Base-by-base conservation (phyloP, 768 basidiomycete genomes). In the Boletus subparvulus region DNA sequence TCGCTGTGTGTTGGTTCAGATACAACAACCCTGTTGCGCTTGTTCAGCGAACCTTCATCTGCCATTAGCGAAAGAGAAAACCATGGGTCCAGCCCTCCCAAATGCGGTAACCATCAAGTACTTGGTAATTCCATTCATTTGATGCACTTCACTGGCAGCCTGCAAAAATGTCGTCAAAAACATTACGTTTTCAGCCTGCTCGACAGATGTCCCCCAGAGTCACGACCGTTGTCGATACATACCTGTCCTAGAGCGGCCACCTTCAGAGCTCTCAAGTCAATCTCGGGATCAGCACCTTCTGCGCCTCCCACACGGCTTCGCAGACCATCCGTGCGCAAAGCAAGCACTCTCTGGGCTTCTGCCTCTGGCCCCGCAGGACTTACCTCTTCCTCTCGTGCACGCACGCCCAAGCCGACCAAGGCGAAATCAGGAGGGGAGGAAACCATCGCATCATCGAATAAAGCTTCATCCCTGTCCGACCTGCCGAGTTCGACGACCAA, bases 401-500 rank as follows among this genome's bases (percentile, higher is more conserved):
- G 64, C 12, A 24, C 56, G 2, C 56, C 60, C 41, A 71, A 64
- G 39, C 54, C 61, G 13, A 49, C 42, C 44, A 69, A 54, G 44
- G 47, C 50, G 13, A 69, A 52, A 36, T 41, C 50, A 10, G 36
- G 9, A 11, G n/a, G 44, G 28, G 56, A 61, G 12, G 48, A 42
- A 1, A 17, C 24, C 4, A 13, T 26, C 32, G 2, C 17, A 6
- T 47, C 49, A 24, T 57, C 58, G 8, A 43, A 36, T 8, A 70
- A 72, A n/a, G 36, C 42, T n/a, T 61, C 69, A 60, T 51, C 6
- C 56, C 62, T 4, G 30, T 28, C 1, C 54, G 45, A 0, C 69
- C 80, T 4, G 76, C 83, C 4, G 73, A 80, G 55, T 93, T 90
- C 62, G 85, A 92, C 68, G 62, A 87, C 10, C 77, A 1, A 89